Evolutionary conservation across 2,329 filamentous ascomycete species (phyloP), one percentile per base, ranked within the genome.

Genomic region (Aspergillus quadricinctus): DNA sequence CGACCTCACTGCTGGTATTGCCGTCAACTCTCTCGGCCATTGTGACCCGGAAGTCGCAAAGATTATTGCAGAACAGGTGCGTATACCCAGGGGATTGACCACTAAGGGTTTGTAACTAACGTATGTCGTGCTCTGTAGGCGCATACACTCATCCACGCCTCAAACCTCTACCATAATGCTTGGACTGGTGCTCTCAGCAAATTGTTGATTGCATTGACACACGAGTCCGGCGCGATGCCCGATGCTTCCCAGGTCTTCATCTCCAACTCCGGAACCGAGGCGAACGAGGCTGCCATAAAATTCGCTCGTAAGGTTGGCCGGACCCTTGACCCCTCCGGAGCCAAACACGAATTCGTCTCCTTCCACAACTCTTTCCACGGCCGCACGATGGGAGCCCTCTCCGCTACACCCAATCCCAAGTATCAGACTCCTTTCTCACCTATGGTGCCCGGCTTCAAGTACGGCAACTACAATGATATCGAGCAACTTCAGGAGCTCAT

Each of bases 211-310:
- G 83, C 93, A 66, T 87, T 88, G 74, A 99, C 94, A 0, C 75
- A 83, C 53, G 85, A 88, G 66, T 87, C 88, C 0, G 91, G 91
- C 43, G 89, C 82, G 62, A 96, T 97, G 88, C 85, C 88, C 64
- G 84, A 88, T 68, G 91, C 88, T 19, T 80, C 83, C 21, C 84
- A 89, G 55, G 91, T 90, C 2, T 99, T 99, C 71, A 83, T 99
- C 63, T 96, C 91, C 80, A 99, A 99, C 78, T 97, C 92, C 3
- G 94, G 94, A 57, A 90, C 89, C 58, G 94, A 99, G 77, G 94
- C 94, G 70, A 99, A 99, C 74, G 94, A 99, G 78, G 94, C 93
- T 1, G 94, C 93, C 37, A 89, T 99, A 73, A 99, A 99, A 75
- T 97, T 99, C 68, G 89, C 93, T 21, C 85, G 94, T 66, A 99